Percentiles rank a stretch among this genome's conserved stretches.
Evolutionary conservation across 2,329 filamentous ascomycete species (phyloP).

Genomic region (Aspergillus niger): DNA sequence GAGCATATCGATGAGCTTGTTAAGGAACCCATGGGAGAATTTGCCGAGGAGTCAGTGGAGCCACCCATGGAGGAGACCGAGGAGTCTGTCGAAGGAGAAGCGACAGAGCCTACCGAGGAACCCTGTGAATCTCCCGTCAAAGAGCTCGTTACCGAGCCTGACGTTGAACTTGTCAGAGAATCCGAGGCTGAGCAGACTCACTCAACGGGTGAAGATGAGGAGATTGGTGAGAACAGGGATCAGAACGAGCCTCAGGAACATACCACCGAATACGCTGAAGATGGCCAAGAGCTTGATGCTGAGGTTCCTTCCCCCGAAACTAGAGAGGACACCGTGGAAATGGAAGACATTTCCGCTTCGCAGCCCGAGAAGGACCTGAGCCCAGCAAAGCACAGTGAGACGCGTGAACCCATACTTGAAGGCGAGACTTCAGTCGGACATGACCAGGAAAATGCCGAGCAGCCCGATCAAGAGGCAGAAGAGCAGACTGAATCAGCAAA

Average conservation of each 20-base stretch:
- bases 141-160: not conserved
- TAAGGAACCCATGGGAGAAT: not conserved
- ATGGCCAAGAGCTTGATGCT: not conserved
- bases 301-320: not conserved
- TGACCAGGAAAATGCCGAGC: not conserved
- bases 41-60: slow-evolving; percentile 1
- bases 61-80: not conserved
- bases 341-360: not conserved
- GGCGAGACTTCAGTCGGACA: not conserved
- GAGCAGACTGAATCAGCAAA: not conserved
- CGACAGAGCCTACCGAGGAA: not conserved
- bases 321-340: not conserved
- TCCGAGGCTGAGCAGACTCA: not conserved
- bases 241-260: not conserved
- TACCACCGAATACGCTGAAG: not conserved
- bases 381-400: not conserved
- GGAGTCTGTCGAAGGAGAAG: not conserved
- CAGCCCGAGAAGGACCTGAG: not conserved
- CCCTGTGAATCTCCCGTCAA: not conserved
- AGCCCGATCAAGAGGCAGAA: not conserved
- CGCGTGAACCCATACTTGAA: not conserved
- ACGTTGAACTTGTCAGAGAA: not conserved
- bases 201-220: not conserved
- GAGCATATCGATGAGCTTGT: not conserved
- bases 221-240: not conserved